phyloP scores from a whole-genome alignment of 2,329 filamentous ascomycete species.

The Cytospora piceae region DNA sequence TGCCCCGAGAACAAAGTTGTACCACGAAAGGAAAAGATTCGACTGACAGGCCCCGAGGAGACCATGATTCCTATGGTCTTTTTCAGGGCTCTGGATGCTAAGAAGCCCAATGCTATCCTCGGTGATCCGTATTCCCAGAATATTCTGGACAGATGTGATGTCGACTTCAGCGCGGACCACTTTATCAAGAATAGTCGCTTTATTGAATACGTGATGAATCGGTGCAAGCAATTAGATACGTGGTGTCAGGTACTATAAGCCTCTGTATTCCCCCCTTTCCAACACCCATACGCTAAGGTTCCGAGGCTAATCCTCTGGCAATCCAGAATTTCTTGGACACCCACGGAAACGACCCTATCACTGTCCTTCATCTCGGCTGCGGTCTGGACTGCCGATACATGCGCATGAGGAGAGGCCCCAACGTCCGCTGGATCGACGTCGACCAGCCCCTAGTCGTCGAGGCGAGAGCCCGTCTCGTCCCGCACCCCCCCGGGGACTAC shows the following conservation, averaged over 20 bases:
- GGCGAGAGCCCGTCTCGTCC: slow-evolving; percentile 15
- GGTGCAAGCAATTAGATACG: slow-evolving; percentile 3
- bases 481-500: slow-evolving; percentile 15
- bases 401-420: slow-evolving; percentile 11
- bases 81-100: slow-evolving; percentile 18
- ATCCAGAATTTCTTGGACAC: slow-evolving; percentile 21
- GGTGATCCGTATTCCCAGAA: slow-evolving; percentile 20
- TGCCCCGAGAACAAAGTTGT: background rate
- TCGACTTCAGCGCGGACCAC: slow-evolving; percentile 2
- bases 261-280: no score
- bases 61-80: slow-evolving; percentile 8
- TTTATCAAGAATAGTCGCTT: slow-evolving; percentile 8
- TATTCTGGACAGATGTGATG: slow-evolving; percentile 16
- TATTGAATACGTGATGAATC: slow-evolving; percentile 15
- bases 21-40: background rate
- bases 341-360: slow-evolving; percentile 6
- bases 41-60: slow-evolving; percentile 8
- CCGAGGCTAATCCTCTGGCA: background rate
- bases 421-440: slow-evolving; percentile 29
- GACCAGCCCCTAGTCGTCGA: slow-evolving; percentile 25
- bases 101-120: slow-evolving; percentile 22
- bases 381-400: slow-evolving; percentile 24
- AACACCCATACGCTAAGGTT: background rate
- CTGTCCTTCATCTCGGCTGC: slow-evolving; percentile 26
- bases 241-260: slow-evolving; percentile 12